A percentile compares a stretch with the other conserved stretches of the same genome.
Evolutionary conservation across 768 basidiomycete species (phyloP).

Genomic region (Symmetrospora coprosmae): DNA sequence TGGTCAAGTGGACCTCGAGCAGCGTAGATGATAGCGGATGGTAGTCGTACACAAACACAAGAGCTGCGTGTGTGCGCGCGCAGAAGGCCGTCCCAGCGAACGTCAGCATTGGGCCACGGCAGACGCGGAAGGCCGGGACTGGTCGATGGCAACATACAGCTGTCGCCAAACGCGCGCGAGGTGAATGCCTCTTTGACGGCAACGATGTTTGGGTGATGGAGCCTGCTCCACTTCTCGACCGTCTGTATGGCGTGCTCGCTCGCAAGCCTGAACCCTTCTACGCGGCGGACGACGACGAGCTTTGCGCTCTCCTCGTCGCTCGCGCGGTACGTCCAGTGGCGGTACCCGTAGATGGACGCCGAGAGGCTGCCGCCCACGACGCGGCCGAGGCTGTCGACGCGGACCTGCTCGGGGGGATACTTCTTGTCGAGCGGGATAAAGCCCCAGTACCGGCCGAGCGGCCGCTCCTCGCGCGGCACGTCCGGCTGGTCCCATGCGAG

Average conservation of each 20-base stretch:
- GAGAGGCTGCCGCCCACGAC: background rate
- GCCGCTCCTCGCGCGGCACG: no score
- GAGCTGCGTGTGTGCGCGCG: constrained; percentile 44
- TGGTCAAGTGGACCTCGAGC: constrained; percentile 47
- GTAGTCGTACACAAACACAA: constrained; percentile 82
- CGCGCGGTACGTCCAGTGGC: no score
- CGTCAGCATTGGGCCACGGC: background rate
- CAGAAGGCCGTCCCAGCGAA: background rate
- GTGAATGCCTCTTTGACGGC: constrained; percentile 84
- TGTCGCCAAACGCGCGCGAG: constrained; percentile 77
- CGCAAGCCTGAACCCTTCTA: constrained; percentile 62
- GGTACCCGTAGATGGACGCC: background rate
- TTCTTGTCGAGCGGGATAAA: constrained; percentile 57
- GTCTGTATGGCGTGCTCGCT: constrained; percentile 65
- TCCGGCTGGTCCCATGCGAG: constrained; percentile 44
- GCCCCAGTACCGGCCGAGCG: constrained; percentile 79
- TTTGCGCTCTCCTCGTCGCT: constrained; percentile 28
- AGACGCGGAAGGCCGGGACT: background rate
- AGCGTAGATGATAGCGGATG: constrained; percentile 71
- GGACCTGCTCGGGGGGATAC: background rate
- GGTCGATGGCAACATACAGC: constrained; percentile 48
- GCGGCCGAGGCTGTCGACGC: background rate
- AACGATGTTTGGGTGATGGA: constrained; percentile 75
- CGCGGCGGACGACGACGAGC: background rate
- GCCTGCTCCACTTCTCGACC: constrained; percentile 70